These are phyloP conservation scores for Naganishia friedmannii DNA, from an alignment of 768 basidiomycete genomes.

Conservation along the genomic window DNA sequence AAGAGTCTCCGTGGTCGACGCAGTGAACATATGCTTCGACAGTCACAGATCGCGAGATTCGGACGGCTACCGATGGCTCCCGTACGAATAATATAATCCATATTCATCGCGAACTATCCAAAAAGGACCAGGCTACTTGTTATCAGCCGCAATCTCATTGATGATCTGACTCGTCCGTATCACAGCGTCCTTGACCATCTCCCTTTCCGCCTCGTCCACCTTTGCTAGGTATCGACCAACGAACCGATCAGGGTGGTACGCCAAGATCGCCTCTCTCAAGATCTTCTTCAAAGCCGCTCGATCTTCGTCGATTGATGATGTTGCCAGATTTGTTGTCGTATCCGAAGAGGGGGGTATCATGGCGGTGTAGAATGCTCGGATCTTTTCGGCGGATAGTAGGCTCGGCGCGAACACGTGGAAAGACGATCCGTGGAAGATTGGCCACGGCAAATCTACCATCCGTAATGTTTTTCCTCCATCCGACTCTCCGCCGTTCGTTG, in stretches of 20 bases:
- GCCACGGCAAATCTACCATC: slow-evolving; percentile 49
- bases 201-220: slow-evolving; percentile 43
- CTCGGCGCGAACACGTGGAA: slow-evolving; percentile 25
- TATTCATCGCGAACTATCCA: too few relatives aligned
- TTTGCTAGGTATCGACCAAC: slow-evolving; percentile 39
- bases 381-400: slow-evolving; percentile 33
- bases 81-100: background rate
- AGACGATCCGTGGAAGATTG: slow-evolving; percentile 37
- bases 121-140: slow-evolving; percentile 7
- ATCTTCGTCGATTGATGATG: slow-evolving; percentile 32
- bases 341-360: slow-evolving; percentile 29
- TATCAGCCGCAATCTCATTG: slow-evolving; percentile 43
- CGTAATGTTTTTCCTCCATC: slow-evolving; percentile 34
- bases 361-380: slow-evolving; percentile 38
- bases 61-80: background rate
- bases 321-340: background rate
- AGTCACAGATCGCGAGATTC: too few relatives aligned
- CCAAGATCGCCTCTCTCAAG: slow-evolving; percentile 61
- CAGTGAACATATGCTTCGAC: too few relatives aligned
- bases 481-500: slow-evolving; percentile 14
- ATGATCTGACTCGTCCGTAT: slow-evolving; percentile 43
- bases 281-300: slow-evolving; percentile 56
- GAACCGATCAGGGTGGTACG: slow-evolving; percentile 53
- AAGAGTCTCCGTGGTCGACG: too few relatives aligned
- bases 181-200: slow-evolving; percentile 49